Evolutionary conservation across 1,284 basidiomycete genomes (phyloP), one percentile per base, ranked within the genome.

Genomic region (Anthracocystis setariae): DNA sequence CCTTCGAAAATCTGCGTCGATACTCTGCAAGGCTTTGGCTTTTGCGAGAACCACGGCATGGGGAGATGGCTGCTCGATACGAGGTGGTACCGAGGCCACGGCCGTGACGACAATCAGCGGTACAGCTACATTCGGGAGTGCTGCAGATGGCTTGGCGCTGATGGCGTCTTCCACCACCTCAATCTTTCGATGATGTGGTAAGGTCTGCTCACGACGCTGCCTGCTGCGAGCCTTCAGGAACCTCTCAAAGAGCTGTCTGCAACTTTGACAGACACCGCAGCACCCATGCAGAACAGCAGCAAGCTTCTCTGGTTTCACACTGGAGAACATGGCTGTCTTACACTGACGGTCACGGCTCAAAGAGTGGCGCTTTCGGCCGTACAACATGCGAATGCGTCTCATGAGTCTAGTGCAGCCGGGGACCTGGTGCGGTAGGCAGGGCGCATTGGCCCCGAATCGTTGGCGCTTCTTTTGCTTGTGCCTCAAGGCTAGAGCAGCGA

Each of bases 71-170:
- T 12, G 7, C 29, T 29, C 29, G 29, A 29, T 12, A 7, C 29
- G 29, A 29, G 12, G 7, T 29, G 29, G 29, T 12, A 29, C 7
- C 29, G 29, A 29, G 12, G 29, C 33, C 27, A 48, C 37, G 4
- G 42, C 37, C 29, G 56, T 58, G 35, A 58, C 27, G 56, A 51
- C 43, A 27, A 58, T 58, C 18, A 25, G 35, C 2, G 56, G 56
- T 12, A 50, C 4, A 15, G 8, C 18, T 12, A 39, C 17, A 20
- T 15, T 2, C 7, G 3, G 1, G 12, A 8, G 12, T 20, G n/a
- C 46, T 21, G 4, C 3, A 12, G 46, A 21, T 18, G 4, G 20
- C 21, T 35, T 18, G 32, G 32, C 8, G 18, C 29, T 13, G 45
- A 13, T 9, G 29, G 17, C n/a, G n/a, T 35, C 18, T 8, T 4